These are phyloP conservation scores for Globisporangium echinulatum DNA, from an alignment of 352 stramenopile genomes.

Conservation along the genomic window DNA sequence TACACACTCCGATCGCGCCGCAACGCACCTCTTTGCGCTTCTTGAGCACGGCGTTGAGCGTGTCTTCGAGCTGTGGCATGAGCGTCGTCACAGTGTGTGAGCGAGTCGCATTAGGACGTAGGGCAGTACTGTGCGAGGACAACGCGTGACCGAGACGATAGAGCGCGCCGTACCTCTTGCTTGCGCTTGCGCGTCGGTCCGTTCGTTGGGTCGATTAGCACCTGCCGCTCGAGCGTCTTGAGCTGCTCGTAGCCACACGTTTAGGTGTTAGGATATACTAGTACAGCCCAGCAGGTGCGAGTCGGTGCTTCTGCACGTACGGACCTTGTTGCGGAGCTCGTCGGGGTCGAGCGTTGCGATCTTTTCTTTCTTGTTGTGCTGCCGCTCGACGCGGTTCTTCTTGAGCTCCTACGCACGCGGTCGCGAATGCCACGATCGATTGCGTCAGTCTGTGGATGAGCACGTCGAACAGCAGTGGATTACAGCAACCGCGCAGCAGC, in stretches of 20 bases:
- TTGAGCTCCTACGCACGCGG: slow-evolving; percentile 45
- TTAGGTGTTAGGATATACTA: too few species aligned
- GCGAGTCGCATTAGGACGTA: background rate
- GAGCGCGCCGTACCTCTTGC: slow-evolving; percentile 29
- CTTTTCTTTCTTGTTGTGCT: slow-evolving; percentile 57
- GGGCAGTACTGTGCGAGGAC: background rate
- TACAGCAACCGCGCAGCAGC: background rate
- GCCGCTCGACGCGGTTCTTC: slow-evolving; percentile 55
- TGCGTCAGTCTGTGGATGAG: background rate
- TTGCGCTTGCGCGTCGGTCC: slow-evolving; percentile 67
- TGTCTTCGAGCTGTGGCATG: slow-evolving; percentile 50
- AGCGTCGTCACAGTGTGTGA: background rate
- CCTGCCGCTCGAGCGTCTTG: slow-evolving; percentile 58
- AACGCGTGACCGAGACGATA: background rate
- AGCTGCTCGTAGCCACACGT: slow-evolving; percentile 17
- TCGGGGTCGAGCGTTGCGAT: slow-evolving; percentile 46
- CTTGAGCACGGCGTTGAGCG: slow-evolving; percentile 57
- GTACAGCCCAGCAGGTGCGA: too few species aligned
- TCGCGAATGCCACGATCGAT: too few species aligned
- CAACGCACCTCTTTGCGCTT: slow-evolving; percentile 47
- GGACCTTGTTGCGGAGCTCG: slow-evolving; percentile 41
- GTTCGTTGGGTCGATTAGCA: slow-evolving; percentile 53
- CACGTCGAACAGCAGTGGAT: background rate
- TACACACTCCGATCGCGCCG: background rate
- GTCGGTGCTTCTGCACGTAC: background rate